Evolutionary conservation across 1,284 basidiomycete genomes (phyloP).

Genomic region (Pseudozyma sp.): DNA sequence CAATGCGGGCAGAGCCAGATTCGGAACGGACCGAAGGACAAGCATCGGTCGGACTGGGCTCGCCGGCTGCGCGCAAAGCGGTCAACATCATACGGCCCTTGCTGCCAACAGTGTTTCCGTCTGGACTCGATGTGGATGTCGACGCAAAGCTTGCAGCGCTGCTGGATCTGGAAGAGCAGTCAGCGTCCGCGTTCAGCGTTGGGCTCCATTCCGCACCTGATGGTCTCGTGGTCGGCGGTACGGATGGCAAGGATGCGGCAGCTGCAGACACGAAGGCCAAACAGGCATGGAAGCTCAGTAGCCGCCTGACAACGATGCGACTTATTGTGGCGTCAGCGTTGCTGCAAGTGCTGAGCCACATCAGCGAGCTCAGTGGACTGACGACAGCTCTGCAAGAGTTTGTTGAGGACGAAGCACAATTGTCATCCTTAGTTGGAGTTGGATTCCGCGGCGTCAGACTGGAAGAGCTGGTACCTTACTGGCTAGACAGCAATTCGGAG

Average conservation of each 20-base stretch:
- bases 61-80: constrained; percentile 48
- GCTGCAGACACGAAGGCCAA: neutral
- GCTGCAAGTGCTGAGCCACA: constrained; percentile 27
- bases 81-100: constrained; percentile 54
- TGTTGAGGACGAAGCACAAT: constrained; percentile 19
- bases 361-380: constrained; percentile 25
- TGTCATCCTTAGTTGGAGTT: constrained; percentile 22
- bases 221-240: constrained; percentile 28
- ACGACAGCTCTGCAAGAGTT: constrained; percentile 23
- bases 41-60: constrained; percentile 18
- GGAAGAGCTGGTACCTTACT: constrained; percentile 76
- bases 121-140: constrained; percentile 31
- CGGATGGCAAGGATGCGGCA: neutral
- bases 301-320: constrained; percentile 30
- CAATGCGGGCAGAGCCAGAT: constrained; percentile 19
- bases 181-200: constrained; percentile 6
- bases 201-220: constrained; percentile 31
- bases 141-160: constrained; percentile 29
- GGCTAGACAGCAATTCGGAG: constrained; percentile 41
- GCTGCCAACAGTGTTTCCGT: constrained; percentile 51
- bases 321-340: constrained; percentile 31
- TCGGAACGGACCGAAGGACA: constrained; percentile 1
- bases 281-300: constrained; percentile 34
- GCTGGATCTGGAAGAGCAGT: constrained; percentile 26
- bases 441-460: constrained; percentile 73